Base-by-base conservation (phyloP, 1,284 basidiomycete genomes). In the Heliocybe sulcata region DNA sequence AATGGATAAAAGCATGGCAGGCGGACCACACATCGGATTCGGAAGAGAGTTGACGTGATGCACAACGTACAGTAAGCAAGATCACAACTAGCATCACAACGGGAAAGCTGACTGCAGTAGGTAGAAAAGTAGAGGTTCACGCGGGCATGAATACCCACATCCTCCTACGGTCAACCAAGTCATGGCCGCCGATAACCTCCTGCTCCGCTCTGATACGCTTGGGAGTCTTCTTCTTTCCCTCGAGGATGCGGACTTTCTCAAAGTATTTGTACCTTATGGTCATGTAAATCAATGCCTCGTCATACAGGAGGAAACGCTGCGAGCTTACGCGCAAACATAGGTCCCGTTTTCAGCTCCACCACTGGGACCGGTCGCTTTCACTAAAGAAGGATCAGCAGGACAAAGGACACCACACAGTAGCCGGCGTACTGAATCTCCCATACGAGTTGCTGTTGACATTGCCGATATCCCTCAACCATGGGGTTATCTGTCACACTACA, bases 1-100 rank as follows among this genome's bases (percentile, higher is more conserved):
- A 83, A 56, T 99, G 97, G 97, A 88, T 94, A 54, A 73, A 77
- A 54, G 73, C 77, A 52, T 98, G 95, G 95, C 72, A 72, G 56
- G 74, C 75, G 62, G 82, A 93, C 59, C 73, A 74, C 51, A 49
- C 23, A 16, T 26, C 16, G 29, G 53, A 16, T 20, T 26, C 42
- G 52, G 33, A 29, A 3, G 29, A 35, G 11, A 23, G 51, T 23
- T 52, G 33, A 29, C 29, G 27, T 4, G n/a, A 27, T 6, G n/a
- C 10, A 33, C 22, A 33, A 3, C 33, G n/a, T 49, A 49, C 8
- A 49, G n/a, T 16, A n/a, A 26, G 38, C 12, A 42, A 16, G 16
- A 42, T 31, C 29, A 16, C 16, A 35, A 35, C 9, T 35, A 16
- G 33, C 33, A 35, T 9, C 33, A 35, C 19, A n/a, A 29, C 25